phyloP scores from a whole-genome alignment of 2,329 filamentous ascomycete genomes.

The Fulvia fulva region DNA sequence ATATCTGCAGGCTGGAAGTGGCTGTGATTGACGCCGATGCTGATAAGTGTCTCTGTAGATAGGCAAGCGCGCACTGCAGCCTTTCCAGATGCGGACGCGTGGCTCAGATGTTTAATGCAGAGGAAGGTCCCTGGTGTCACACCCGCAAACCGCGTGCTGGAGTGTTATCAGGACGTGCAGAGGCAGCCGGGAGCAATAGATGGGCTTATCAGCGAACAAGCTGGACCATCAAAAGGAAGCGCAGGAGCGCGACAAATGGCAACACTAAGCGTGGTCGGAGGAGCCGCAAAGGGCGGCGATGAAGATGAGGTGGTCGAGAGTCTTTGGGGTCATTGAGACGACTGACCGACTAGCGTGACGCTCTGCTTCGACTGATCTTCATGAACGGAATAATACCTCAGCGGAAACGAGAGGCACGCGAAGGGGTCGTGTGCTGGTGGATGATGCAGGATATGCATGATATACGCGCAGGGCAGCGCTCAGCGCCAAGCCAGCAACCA shows the following conservation, averaged over 20 bases:
- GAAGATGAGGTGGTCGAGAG: slow-evolving; percentile 33
- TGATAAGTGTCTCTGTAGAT: slow-evolving; percentile 16
- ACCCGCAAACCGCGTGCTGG: slow-evolving; percentile 12
- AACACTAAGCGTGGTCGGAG: slow-evolving; percentile 25
- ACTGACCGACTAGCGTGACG: slow-evolving; percentile 3
- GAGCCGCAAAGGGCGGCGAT: slow-evolving; percentile 30
- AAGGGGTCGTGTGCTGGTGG: slow-evolving; percentile 13
- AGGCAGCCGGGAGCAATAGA: slow-evolving; percentile 6
- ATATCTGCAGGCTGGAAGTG: slow-evolving; percentile 30
- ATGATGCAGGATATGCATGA: not conserved
- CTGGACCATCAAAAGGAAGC: slow-evolving; percentile 10
- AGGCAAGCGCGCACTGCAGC: slow-evolving; percentile 11
- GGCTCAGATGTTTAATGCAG: slow-evolving; percentile 14
- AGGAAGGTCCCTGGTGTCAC: slow-evolving; percentile 8
- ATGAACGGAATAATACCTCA: slow-evolving; percentile 8
- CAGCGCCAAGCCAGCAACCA: slow-evolving; percentile 10
- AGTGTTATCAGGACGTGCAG: slow-evolving; percentile 13
- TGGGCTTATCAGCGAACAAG: slow-evolving; percentile 22
- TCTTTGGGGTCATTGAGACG: slow-evolving; percentile 34
- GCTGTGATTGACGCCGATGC: slow-evolving; percentile 16
- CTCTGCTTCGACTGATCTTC: slow-evolving; percentile 1
- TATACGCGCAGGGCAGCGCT: slow-evolving; percentile 4
- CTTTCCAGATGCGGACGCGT: slow-evolving; percentile 9
- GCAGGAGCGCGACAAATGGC: slow-evolving; percentile 9
- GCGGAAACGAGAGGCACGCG: slow-evolving; percentile 7